Evolutionary conservation across 2,329 filamentous ascomycete genomes (phyloP).

Genomic region (Aspergillus neoniger): DNA sequence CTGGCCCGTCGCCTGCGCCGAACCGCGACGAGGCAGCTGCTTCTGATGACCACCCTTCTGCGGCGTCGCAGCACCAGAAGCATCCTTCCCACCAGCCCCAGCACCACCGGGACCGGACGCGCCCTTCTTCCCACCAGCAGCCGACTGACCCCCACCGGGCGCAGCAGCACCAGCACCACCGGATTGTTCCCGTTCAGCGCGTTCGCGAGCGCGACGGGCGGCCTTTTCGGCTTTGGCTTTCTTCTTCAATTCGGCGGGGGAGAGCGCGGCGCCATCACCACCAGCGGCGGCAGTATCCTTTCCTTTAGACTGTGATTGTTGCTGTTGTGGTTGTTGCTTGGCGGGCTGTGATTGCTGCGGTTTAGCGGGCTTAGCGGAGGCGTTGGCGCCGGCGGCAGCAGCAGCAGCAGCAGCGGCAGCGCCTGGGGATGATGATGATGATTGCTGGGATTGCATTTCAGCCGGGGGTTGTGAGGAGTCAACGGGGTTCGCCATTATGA

Average conservation of each 20-base stretch:
- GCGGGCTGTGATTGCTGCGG: conserved; percentile 19
- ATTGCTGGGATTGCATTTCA: conserved; percentile 20
- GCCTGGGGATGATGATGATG: conserved; percentile 12
- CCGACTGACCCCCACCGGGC: conserved; percentile 10
- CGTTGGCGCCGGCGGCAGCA: conserved; percentile 23
- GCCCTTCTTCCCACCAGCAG: conserved; percentile 34
- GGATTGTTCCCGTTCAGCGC: conserved; percentile 54
- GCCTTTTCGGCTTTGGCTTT: conserved; percentile 89
- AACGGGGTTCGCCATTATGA: conserved; percentile 26
- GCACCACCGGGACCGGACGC: conserved; percentile 23
- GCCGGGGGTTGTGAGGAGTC: conserved; percentile 21
- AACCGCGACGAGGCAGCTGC: conserved; percentile 38
- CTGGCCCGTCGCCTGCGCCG: conserved; percentile 39
- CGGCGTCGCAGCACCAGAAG: conserved; percentile 26
- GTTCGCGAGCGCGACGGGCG: conserved; percentile 74
- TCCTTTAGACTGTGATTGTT: conserved; percentile 24
- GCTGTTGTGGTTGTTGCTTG: conserved; percentile 21
- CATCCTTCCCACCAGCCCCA: conserved; percentile 21
- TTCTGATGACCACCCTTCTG: conserved; percentile 33
- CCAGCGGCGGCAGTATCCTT: conserved; percentile 25
- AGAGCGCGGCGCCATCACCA: conserved; percentile 33
- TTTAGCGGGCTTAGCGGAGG: conserved; percentile 22
- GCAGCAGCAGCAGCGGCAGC: no score
- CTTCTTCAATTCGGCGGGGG: conserved; percentile 77
- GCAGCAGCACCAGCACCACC: conserved; percentile 36